Conservation (phyloP, 2,329 filamentous ascomycete species). For the Aspergillus viridinutans region DNA sequence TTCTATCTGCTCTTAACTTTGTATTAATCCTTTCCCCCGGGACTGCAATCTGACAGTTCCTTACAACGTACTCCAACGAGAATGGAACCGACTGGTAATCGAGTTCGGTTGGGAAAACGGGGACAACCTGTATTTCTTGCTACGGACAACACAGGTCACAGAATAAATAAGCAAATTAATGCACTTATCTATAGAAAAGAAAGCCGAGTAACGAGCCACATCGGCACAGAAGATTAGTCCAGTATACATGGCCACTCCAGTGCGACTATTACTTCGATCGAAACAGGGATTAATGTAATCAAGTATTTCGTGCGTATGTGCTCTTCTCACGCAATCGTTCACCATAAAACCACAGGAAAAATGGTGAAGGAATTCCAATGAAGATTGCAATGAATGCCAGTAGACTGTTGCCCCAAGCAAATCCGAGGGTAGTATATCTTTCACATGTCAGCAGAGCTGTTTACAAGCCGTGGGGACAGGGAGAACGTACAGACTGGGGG, state of each 20-base stretch:
- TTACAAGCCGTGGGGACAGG: background rate
- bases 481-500: constrained; percentile 6
- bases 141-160: no score
- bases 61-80: no score
- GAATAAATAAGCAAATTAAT: no score
- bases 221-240: no score
- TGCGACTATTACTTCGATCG: background rate
- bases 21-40: no score
- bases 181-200: no score
- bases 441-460: background rate
- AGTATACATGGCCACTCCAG: background rate
- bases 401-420: constrained; percentile 33
- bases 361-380: constrained; percentile 41
- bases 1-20: no score
- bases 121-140: no score
- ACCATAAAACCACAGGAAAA: constrained; percentile 46
- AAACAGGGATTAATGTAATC: background rate
- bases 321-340: constrained; percentile 40
- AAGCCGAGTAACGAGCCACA: no score
- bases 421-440: constrained; percentile 12
- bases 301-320: constrained; percentile 32
- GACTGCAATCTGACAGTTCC: no score
- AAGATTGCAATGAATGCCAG: constrained; percentile 32
- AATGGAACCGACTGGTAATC: no score
- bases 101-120: no score